Evolutionary conservation across 345 rosid genomes (phyloP), one percentile per base, ranked within the genome.

Genomic region (Geranium brycei): DNA sequence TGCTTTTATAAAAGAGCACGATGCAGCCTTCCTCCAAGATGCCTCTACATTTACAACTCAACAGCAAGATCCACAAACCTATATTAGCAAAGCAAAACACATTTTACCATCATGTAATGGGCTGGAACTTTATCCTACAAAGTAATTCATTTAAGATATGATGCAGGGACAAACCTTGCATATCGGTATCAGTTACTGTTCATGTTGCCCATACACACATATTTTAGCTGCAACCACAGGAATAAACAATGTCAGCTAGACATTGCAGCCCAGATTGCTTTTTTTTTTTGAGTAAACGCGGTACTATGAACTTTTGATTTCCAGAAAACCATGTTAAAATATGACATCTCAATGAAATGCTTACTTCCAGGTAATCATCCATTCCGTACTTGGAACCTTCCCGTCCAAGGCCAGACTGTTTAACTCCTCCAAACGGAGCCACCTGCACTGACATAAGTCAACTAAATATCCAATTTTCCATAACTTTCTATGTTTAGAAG

Each of bases 371-470:
- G 72, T 86, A 93, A 76, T 90, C 97, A 69, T 93, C 99, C 70
- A 90, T 83, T 66, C 99, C 97, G 63, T 93, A 93, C 80, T 90
- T 90, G 69, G 97, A 93, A 72, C 97, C 99, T 80, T 93, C 97
- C 64, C 96, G 86, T 71, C 97, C 99, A 66, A 90, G 90, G 71
- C 96, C 96, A 61, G 97, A 90, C 72, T 93, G 95, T 73, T 88
- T 88, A 66, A 93, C 84, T 72, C 97, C 97, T 57, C 96, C 98
- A 73, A 92, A 92, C 71, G 98, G 98, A 79, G 98, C 96, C 71
- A 89, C 96, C 99, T 88, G 77, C 61, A 64, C 56, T 57, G 62
- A 23, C 30, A 10, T 7, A 23, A 61, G 60, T 55, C 53, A 63
- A 40, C 14, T 55, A 47, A 38, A 56, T 30, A 77, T 61, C 58